Conservation (phyloP, 2,329 filamentous ascomycete species). For the Domatiomyces globalis region DNA sequence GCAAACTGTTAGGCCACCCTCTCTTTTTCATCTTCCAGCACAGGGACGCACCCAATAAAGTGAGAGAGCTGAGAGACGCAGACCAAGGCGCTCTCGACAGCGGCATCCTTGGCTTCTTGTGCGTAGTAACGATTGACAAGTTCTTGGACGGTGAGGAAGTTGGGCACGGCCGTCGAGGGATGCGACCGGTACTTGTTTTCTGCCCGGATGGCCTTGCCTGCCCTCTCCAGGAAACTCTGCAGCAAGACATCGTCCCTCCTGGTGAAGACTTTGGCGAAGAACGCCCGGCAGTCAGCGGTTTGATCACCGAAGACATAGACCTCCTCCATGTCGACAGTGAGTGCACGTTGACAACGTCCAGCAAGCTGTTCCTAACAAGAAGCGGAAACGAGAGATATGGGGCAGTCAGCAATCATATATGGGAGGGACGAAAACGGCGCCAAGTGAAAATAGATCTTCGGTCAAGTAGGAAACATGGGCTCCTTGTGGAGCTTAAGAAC, state of each 20-base stretch:
- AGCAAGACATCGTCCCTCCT: conserved; percentile 30
- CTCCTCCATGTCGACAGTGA: conserved; percentile 15
- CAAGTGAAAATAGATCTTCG: conserved; percentile 17
- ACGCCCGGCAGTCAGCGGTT: conserved; percentile 29
- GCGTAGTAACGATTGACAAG: conserved; percentile 20
- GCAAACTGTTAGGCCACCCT: conserved; percentile 9
- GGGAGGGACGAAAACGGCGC: conserved; percentile 4
- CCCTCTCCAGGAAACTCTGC: conserved; percentile 30
- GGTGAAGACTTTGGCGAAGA: conserved; percentile 28
- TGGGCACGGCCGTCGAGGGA: conserved; percentile 18
- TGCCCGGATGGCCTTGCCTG: conserved; percentile 27
- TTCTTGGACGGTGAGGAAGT: conserved; percentile 19
- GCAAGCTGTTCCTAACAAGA: conserved; percentile 13
- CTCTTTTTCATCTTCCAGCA: background rate
- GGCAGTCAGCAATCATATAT: conserved; percentile 16
- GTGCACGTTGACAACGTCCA: conserved; percentile 14
- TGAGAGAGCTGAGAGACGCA: conserved; percentile 31
- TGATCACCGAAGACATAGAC: conserved; percentile 36
- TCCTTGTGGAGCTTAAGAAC: conserved; percentile 14
- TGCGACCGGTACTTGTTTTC: conserved; percentile 24
- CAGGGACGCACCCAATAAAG: conserved; percentile 29
- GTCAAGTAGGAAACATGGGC: conserved; percentile 10
- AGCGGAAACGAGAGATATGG: conserved; percentile 8
- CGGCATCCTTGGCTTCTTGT: conserved; percentile 22
- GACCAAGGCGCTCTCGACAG: conserved; percentile 30